Evolutionary conservation across 2,329 filamentous ascomycete species (phyloP).

Genomic region (Alternaria brassicicola): DNA sequence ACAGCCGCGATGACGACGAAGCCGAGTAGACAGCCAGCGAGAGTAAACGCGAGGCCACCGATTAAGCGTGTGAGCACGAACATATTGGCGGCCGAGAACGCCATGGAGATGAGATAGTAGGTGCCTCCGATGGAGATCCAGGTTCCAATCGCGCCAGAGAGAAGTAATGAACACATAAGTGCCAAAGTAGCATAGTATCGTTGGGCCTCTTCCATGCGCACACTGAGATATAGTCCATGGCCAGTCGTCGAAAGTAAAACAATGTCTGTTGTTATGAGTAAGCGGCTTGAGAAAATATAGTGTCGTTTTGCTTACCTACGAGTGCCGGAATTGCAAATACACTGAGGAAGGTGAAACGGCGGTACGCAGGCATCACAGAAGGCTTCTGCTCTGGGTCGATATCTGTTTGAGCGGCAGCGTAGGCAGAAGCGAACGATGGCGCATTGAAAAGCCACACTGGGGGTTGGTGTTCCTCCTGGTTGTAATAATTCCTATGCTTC

Average conservation of each 20-base stretch:
- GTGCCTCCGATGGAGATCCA: conserved; percentile 68
- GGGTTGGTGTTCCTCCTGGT: conserved; percentile 51
- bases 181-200: conserved; percentile 63
- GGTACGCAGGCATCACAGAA: conserved; percentile 54
- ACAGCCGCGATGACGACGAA: conserved; percentile 59
- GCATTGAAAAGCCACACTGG: conserved; percentile 59
- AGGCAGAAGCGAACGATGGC: conserved; percentile 57
- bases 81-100: conserved; percentile 62
- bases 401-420: conserved; percentile 60
- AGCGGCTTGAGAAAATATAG: neutral
- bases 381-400: conserved; percentile 56
- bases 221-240: conserved; percentile 66
- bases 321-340: conserved; percentile 68
- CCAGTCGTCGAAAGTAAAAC: conserved; percentile 64
- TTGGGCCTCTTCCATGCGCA: conserved; percentile 58
- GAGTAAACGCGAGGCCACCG: conserved; percentile 57
- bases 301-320: conserved; percentile 44
- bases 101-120: conserved; percentile 65
- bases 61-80: conserved; percentile 61
- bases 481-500: conserved; percentile 52
- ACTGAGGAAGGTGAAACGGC: conserved; percentile 63
- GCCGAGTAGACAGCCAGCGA: conserved; percentile 59
- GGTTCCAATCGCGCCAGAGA: conserved; percentile 66
- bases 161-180: conserved; percentile 63
- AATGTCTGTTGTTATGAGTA: conserved; percentile 54